phyloP scores from a whole-genome alignment of 805 yeast species.

The Candida verbasci region DNA sequence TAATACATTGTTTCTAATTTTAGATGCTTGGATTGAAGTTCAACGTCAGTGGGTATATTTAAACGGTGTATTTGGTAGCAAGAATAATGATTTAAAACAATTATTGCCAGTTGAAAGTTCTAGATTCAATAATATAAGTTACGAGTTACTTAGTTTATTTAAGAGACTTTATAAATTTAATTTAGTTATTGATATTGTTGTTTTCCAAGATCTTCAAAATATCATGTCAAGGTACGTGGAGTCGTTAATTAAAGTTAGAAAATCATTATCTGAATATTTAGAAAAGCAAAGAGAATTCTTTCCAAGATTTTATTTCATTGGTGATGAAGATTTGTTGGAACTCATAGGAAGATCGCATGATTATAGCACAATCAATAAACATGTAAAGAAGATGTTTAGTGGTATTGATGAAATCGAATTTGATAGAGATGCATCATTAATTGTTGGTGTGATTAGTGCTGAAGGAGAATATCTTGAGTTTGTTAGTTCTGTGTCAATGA shows the following conservation, averaged over 20 bases:
- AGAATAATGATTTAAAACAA: conserved; percentile 51
- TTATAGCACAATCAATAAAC: conserved; percentile 46
- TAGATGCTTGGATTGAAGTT: conserved; percentile 75
- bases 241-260: conserved; percentile 53
- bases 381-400: conserved; percentile 66
- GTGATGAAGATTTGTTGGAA: conserved; percentile 85
- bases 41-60: conserved; percentile 89
- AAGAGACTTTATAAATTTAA: conserved; percentile 46
- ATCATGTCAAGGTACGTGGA: conserved; percentile 50
- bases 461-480: conserved; percentile 60
- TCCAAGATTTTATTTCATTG: conserved; percentile 82
- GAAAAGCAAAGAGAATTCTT: conserved; percentile 74
- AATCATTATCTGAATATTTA: conserved; percentile 69
- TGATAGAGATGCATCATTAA: conserved; percentile 26
- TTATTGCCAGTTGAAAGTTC: conserved; percentile 67
- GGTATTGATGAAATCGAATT: conserved; percentile 48
- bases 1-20: conserved; percentile 43
- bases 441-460: conserved; percentile 51
- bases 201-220: conserved; percentile 44
- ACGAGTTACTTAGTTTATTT: conserved; percentile 54
- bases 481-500: conserved; percentile 38
- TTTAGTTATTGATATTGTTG: conserved; percentile 51
- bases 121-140: conserved; percentile 58
- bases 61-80: conserved; percentile 65
- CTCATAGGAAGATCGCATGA: conserved; percentile 65